Evolutionary conservation across 164 flowering plant species (phyloP).

Genomic region (Kingdonia uniflora): DNA sequence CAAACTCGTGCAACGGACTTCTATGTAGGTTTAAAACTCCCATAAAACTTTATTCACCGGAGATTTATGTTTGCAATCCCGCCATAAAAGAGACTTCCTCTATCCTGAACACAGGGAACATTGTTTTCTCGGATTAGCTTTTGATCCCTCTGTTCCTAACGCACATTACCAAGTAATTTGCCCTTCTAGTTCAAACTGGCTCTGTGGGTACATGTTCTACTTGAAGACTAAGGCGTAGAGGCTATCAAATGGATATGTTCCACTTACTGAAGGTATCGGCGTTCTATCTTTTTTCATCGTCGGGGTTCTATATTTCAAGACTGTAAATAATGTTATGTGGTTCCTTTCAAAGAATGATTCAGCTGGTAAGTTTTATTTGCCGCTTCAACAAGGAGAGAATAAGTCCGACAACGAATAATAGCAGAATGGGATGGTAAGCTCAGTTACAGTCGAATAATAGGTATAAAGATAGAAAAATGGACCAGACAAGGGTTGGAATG

Average conservation of each 20-base stretch:
- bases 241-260: neutral
- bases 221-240: neutral
- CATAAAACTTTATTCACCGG: neutral
- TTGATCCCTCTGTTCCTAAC: neutral
- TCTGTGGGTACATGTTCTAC: neutral
- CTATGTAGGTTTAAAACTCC: neutral
- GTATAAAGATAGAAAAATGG: too few relatives aligned
- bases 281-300: neutral
- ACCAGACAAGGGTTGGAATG: too few relatives aligned
- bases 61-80: neutral
- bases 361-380: too few relatives aligned
- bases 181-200: neutral
- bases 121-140: neutral
- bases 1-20: slow-evolving; percentile 2
- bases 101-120: neutral
- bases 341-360: neutral
- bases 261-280: neutral
- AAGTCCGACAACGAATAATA: too few relatives aligned
- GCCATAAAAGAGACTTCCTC: neutral
- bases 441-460: too few relatives aligned
- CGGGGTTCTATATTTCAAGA: neutral
- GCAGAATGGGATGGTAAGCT: too few relatives aligned
- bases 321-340: neutral
- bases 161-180: neutral
- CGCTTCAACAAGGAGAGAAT: too few relatives aligned